Base-by-base conservation (phyloP, 192 early-diverging fungal genomes). In the Gamsiella multidivaricata region DNA sequence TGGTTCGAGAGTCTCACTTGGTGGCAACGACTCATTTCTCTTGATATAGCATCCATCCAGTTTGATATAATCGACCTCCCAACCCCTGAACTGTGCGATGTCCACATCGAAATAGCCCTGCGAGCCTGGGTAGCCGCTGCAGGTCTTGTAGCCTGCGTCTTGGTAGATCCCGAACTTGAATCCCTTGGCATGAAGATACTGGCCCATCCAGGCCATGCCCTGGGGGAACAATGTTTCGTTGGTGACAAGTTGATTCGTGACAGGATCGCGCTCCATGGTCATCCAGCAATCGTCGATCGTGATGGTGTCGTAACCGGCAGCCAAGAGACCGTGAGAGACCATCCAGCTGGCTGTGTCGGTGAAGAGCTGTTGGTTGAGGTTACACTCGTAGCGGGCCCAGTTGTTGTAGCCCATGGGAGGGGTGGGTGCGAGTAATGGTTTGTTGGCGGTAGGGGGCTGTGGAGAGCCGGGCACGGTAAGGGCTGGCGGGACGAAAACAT, bases 1-100 rank as follows among this genome's bases (percentile, higher is more conserved):
- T 0, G 61, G 74, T 39, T 81, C 69, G 2, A 68, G 54, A 1
- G 86, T 86, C 18, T 69, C 80, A 32, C 65, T 79, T 2, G 57
- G 42, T 14, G 54, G 63, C 25, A 56, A 60, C 50, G 54, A 54
- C 26, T 58, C 83, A 68, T 63, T 87, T 52, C 41, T 81, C 17
- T 75, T 54, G 17, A 75, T 65, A 45, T 79, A 71, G 62, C 89
- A 90, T 42, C 88, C 89, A 49, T 90, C 89, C 47, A 87, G 81
- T 57, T 90, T 90, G 11, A 89, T 64, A 71, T 82, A 89, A 68
- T 90, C 89, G 23, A 90, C 73, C 23, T 69, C 85, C 89, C 88
- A 89, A 6, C 39, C 31, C 11, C 86, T 84, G 71, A 81, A 89
- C 29, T 60, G 73, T 20, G 53, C 50, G 11, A 87, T 84, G 65